Evolutionary conservation across 2,329 filamentous ascomycete species (phyloP).

Genomic region (Fusarium sp.): DNA sequence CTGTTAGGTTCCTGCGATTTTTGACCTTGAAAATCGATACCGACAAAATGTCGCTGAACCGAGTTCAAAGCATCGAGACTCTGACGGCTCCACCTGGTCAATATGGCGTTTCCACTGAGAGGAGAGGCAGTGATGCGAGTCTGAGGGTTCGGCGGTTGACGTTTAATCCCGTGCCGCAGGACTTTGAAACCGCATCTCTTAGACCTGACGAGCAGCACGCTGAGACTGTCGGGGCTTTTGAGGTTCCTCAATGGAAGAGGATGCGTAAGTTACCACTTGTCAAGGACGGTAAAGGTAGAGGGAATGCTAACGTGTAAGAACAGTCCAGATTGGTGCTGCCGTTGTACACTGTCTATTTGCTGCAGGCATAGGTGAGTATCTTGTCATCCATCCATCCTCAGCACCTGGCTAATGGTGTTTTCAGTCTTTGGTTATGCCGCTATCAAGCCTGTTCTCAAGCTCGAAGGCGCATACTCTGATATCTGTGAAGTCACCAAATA

Average conservation of each 20-base stretch:
- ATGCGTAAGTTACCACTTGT: constrained; percentile 54
- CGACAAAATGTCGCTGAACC: constrained; percentile 62
- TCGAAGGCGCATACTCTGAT: constrained; percentile 76
- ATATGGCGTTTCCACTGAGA: constrained; percentile 42
- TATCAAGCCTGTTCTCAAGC: constrained; percentile 82
- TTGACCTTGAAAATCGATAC: background rate
- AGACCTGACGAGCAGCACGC: constrained; percentile 53
- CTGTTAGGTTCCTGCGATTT: background rate
- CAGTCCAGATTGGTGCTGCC: constrained; percentile 48
- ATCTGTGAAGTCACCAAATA: constrained; percentile 59
- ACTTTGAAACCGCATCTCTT: constrained; percentile 59
- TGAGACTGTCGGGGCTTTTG: constrained; percentile 64
- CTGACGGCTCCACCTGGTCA: constrained; percentile 52
- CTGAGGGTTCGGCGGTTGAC: constrained; percentile 61
- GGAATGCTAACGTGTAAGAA: constrained; percentile 11
- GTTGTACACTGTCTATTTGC: constrained; percentile 72
- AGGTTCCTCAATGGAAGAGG: constrained; percentile 66
- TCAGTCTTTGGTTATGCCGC: constrained; percentile 85
- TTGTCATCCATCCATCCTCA: background rate
- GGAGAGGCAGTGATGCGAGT: constrained; percentile 60
- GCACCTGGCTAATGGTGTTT: background rate
- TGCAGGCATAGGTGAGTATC: constrained; percentile 67
- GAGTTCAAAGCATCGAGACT: constrained; percentile 65
- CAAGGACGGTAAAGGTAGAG: background rate
- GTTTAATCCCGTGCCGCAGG: constrained; percentile 66